These are phyloP conservation scores for Taphrina flavorubra DNA, from an alignment of 1,139 yeast species.

Conservation along the genomic window DNA sequence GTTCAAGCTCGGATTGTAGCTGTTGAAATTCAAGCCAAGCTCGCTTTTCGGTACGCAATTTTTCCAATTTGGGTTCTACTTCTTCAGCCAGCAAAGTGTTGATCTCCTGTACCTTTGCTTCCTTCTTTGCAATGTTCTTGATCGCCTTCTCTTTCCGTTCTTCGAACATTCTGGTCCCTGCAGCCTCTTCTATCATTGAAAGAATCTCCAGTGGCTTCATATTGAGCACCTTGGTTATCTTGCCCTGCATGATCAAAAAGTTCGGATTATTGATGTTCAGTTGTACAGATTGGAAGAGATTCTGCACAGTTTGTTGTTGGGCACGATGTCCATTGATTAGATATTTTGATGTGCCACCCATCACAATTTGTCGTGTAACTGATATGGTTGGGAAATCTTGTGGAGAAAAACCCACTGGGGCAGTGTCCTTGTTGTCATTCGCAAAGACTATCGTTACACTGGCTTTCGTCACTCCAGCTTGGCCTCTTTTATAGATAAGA, in stretches of 20 bases:
- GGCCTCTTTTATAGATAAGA: constrained; percentile 93
- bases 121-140: constrained; percentile 89
- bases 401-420: constrained; percentile 78
- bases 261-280: constrained; percentile 95
- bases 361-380: constrained; percentile 77
- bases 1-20: constrained; percentile 79
- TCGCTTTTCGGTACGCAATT: constrained; percentile 79
- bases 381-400: constrained; percentile 80
- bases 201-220: constrained; percentile 93
- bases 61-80: constrained; percentile 89
- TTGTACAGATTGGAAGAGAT: constrained; percentile 90
- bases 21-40: constrained; percentile 85
- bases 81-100: constrained; percentile 76
- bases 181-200: constrained; percentile 94
- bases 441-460: constrained; percentile 95
- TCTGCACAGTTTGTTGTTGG: constrained; percentile 90
- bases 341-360: constrained; percentile 93
- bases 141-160: constrained; percentile 91
- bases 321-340: constrained; percentile 95
- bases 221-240: constrained; percentile 92
- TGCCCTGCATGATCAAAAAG: constrained; percentile 97
- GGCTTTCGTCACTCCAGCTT: constrained; percentile 97
- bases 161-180: constrained; percentile 95
- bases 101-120: constrained; percentile 79
- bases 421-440: constrained; percentile 71